Percentiles rank a stretch among this genome's conserved stretches.
Conservation (phyloP, 1,284 basidiomycete genomes). For the Takashimella tepidaria region DNA sequence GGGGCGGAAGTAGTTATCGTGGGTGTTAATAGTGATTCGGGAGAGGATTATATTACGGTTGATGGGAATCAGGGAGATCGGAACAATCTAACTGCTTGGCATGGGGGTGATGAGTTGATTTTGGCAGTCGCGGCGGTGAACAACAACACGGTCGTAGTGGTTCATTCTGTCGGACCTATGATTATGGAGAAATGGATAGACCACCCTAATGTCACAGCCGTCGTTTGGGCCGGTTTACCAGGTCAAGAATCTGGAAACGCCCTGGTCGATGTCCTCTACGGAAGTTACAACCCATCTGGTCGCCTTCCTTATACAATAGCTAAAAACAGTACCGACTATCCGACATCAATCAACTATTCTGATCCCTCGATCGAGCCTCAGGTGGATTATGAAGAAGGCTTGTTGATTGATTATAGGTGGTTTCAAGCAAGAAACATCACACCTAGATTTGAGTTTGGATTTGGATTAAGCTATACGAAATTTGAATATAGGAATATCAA, state of each 20-base stretch:
- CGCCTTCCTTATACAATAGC: slow-evolving; percentile 77
- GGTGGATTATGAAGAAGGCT: slow-evolving; percentile 64
- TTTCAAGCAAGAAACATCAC: slow-evolving; percentile 63
- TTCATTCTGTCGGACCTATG: slow-evolving; percentile 69
- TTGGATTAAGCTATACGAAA: slow-evolving; percentile 74
- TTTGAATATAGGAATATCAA: slow-evolving; percentile 63
- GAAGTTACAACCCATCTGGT: slow-evolving; percentile 64
- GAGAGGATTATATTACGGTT: slow-evolving; percentile 69
- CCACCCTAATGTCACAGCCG: slow-evolving; percentile 56
- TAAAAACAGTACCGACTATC: slow-evolving; percentile 61
- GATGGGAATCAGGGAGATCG: slow-evolving; percentile 60
- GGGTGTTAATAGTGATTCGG: slow-evolving; percentile 62
- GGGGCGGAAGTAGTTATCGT: slow-evolving; percentile 63
- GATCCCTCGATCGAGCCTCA: slow-evolving; percentile 46
- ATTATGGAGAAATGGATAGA: slow-evolving; percentile 73
- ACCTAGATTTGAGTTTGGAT: slow-evolving; percentile 71
- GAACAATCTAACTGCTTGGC: slow-evolving; percentile 75
- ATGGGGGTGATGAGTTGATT: slow-evolving; percentile 58
- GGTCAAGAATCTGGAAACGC: slow-evolving; percentile 75
- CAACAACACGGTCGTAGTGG: slow-evolving; percentile 74
- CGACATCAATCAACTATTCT: slow-evolving; percentile 48
- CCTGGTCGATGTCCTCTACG: slow-evolving; percentile 57
- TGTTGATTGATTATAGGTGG: slow-evolving; percentile 70
- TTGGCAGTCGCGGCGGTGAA: slow-evolving; percentile 43
- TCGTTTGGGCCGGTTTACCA: slow-evolving; percentile 49